Base-by-base conservation (phyloP, 1,284 basidiomycete species). In the Fomes fomentarius region DNA sequence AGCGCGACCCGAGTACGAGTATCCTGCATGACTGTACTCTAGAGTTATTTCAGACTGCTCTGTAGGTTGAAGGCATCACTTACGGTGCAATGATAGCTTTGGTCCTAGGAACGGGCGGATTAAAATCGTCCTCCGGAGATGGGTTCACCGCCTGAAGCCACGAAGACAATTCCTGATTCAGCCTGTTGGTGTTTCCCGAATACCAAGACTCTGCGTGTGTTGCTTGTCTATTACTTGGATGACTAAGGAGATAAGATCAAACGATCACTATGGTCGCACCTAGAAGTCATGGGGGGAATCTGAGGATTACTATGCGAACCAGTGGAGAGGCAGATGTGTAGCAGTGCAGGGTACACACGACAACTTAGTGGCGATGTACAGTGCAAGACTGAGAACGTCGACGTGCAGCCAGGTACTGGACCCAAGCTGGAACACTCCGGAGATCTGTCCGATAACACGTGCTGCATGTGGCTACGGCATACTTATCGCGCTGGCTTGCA, bases 81-180 rank as follows among this genome's bases (percentile, higher is more conserved):
- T 64, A 96, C 94, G 97, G 97, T n/a, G 90, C 96, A 53, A 99
- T 97, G 68, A 99, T 82, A 9, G 95, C 96, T 72, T 93, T 96
- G 67, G 89, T 93, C 12, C 85, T 82, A 34, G 74, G 66, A 52
- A 96, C 77, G 1, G 96, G 95, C 26, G 83, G 81, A 0, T 63
- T 53, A 52, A 82, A 88, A 3, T 70, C 66, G 26, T 70, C 76
- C 35, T 57, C 56, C 73, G 80, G 51, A 68, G 75, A 28, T 75
- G 82, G 69, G 17, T 76, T 67, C 2, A 93, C 93, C 15, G 76
- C 75, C 8, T 67, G 71, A 8, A 98, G 78, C 83, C 89, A 93
- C 22, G 64, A 61, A 0, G 76, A 66, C 28, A 98, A 79, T 67
- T 96, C 82, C 1, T 68, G 60, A 58, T 82, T 70, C 12, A 96